Percentiles rank a stretch among this genome's conserved stretches.
Evolutionary conservation across 2,329 filamentous ascomycete species (phyloP).

Genomic region (Cladorrhinum sp.): DNA sequence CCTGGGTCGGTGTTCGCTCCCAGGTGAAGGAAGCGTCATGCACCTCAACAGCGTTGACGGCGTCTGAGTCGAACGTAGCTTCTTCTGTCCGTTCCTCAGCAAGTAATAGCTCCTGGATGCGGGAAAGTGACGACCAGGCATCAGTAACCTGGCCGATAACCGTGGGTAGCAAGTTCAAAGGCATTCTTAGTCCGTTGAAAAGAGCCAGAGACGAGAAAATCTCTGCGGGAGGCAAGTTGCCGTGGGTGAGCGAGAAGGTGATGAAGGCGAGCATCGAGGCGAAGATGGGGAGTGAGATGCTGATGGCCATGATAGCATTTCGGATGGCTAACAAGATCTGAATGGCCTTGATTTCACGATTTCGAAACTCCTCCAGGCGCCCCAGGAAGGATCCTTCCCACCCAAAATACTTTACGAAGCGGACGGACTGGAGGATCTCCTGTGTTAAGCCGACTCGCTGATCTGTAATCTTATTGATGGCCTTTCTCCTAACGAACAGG

Average conservation of each 20-base stretch:
- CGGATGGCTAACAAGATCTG: conserved; percentile 79
- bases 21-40: conserved; percentile 78
- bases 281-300: conserved; percentile 85
- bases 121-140: conserved; percentile 77
- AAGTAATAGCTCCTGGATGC: conserved; percentile 83
- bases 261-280: conserved; percentile 95
- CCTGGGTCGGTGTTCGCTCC: conserved; percentile 65
- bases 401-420: conserved; percentile 95
- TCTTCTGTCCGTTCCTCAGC: conserved; percentile 82
- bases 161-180: conserved; percentile 82
- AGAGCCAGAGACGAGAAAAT: conserved; percentile 92
- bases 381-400: conserved; percentile 88
- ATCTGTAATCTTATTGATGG: conserved; percentile 92
- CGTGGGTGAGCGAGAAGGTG: conserved; percentile 66
- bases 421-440: conserved; percentile 84
- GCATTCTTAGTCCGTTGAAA: conserved; percentile 88
- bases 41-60: conserved; percentile 69
- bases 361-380: conserved; percentile 70
- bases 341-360: conserved; percentile 76
- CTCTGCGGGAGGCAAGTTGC: conserved; percentile 67
- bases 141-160: conserved; percentile 89
- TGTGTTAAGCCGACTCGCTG: conserved; percentile 88
- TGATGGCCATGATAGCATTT: conserved; percentile 80
- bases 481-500: conserved; percentile 70
- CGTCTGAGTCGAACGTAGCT: conserved; percentile 52